phyloP scores from a whole-genome alignment of 2,329 filamentous ascomycete species.

The Ophiognomonia clavigignenti-juglandacearum region DNA sequence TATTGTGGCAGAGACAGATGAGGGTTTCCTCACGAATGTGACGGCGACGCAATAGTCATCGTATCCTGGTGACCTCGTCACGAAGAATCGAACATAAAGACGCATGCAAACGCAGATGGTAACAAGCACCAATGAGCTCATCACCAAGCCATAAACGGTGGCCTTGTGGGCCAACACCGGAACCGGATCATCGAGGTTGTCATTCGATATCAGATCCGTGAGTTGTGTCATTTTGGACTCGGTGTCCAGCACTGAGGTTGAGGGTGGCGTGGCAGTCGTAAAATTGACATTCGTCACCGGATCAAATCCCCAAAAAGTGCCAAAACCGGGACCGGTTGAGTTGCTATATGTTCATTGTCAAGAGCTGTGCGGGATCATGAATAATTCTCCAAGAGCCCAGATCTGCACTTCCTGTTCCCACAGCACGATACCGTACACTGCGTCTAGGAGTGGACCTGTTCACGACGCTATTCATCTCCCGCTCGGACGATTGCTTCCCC shows the following conservation, averaged over 20 bases:
- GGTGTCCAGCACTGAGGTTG: neutral
- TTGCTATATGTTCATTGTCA: too few species aligned
- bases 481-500: too few species aligned
- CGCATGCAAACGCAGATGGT: neutral
- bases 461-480: too few species aligned
- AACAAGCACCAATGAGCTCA: neutral
- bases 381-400: too few species aligned
- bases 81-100: constrained; percentile 3
- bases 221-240: neutral
- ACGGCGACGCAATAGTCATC: constrained; percentile 1
- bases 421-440: too few species aligned
- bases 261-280: too few species aligned
- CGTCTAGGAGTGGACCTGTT: too few species aligned
- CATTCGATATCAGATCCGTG: neutral
- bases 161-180: neutral
- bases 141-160: neutral
- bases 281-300: too few species aligned
- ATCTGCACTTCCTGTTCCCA: too few species aligned
- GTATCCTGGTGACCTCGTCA: constrained; percentile 4
- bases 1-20: neutral
- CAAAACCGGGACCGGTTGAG: too few species aligned
- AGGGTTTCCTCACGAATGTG: neutral
- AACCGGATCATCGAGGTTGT: neutral
- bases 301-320: too few species aligned
- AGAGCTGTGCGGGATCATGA: too few species aligned